Evolutionary conservation across 495 filamentous ascomycete species (phyloP).

Genomic region (Hypoxylon perforatum): DNA sequence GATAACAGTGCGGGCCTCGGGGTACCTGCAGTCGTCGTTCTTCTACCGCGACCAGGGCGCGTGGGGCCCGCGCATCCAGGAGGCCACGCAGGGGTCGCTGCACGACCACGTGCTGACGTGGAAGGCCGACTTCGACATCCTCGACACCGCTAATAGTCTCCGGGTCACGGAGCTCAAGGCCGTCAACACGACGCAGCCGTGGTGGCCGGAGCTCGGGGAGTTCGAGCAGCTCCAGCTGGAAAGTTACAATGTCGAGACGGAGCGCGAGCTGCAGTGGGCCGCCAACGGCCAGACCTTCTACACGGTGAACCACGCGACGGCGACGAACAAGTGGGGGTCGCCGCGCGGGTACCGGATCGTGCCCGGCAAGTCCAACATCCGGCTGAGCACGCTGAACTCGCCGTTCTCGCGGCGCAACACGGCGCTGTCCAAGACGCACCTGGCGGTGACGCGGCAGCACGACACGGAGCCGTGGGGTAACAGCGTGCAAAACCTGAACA

Average conservation of each 20-base stretch:
- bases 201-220: constrained; percentile 55
- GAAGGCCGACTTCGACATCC: constrained; percentile 66
- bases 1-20: constrained; percentile 65
- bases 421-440: constrained; percentile 59
- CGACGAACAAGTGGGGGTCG: constrained; percentile 62
- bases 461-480: constrained; percentile 64
- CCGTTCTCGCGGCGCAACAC: constrained; percentile 56
- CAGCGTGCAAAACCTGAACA: constrained; percentile 59
- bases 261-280: constrained; percentile 61
- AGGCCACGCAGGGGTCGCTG: constrained; percentile 57
- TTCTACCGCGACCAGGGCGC: constrained; percentile 55
- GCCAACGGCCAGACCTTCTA: constrained; percentile 60
- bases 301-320: constrained; percentile 58
- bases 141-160: constrained; percentile 59
- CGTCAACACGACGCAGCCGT: constrained; percentile 58
- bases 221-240: constrained; percentile 63
- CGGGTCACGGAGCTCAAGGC: constrained; percentile 54
- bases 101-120: constrained; percentile 66
- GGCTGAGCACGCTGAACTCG: constrained; percentile 60
- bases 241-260: constrained; percentile 51
- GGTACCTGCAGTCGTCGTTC: constrained; percentile 67
- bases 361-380: constrained; percentile 54
- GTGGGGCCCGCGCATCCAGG: constrained; percentile 63
- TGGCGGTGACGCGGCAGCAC: constrained; percentile 62
- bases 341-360: constrained; percentile 65